phyloP scores from a whole-genome alignment of 352 stramenopile genomes.

The Phytophthora crassamura region DNA sequence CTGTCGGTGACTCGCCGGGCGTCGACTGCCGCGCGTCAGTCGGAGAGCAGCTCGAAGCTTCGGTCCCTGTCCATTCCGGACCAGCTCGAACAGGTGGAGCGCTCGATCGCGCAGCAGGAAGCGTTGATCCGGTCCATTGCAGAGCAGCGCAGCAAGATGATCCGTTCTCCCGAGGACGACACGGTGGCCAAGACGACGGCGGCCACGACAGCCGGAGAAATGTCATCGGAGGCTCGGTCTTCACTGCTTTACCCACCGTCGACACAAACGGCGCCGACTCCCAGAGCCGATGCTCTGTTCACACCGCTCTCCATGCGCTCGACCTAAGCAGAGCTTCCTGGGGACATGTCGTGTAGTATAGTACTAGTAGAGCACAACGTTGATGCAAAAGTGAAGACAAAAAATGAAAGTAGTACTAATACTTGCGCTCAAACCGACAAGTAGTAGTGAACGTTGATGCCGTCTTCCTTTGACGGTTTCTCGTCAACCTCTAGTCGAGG shows the following conservation, averaged over 20 bases:
- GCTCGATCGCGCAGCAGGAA: slow-evolving; percentile 71
- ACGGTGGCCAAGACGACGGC: slow-evolving; percentile 33
- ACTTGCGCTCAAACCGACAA: no score
- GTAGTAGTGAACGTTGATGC: no score
- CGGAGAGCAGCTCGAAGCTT: slow-evolving; percentile 38
- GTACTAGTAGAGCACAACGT: slow-evolving; percentile 21
- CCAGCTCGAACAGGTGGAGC: slow-evolving; percentile 59
- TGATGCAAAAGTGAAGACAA: slow-evolving; percentile 13
- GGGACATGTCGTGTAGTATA: slow-evolving; percentile 39
- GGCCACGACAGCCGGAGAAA: slow-evolving; percentile 38
- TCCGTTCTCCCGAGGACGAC: slow-evolving; percentile 36
- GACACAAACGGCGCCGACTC: slow-evolving; percentile 45
- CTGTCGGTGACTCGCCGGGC: slow-evolving; percentile 30
- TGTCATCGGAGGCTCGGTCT: slow-evolving; percentile 40
- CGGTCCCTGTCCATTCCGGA: slow-evolving; percentile 61
- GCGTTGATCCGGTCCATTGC: slow-evolving; percentile 65
- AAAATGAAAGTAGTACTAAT: slow-evolving; percentile 24
- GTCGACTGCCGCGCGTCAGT: slow-evolving; percentile 32
- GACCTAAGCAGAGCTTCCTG: slow-evolving; percentile 28
- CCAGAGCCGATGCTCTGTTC: slow-evolving; percentile 31
- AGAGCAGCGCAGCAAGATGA: slow-evolving; percentile 56
- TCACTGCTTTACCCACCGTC: slow-evolving; percentile 38
- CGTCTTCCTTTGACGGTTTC: background rate
- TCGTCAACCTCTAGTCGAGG: slow-evolving; percentile 16
- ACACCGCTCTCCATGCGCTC: slow-evolving; percentile 42